Evolutionary conservation across 2,329 filamentous ascomycete species (phyloP), one percentile per base, ranked within the genome.

Genomic region (Sporothrix mexicana): DNA sequence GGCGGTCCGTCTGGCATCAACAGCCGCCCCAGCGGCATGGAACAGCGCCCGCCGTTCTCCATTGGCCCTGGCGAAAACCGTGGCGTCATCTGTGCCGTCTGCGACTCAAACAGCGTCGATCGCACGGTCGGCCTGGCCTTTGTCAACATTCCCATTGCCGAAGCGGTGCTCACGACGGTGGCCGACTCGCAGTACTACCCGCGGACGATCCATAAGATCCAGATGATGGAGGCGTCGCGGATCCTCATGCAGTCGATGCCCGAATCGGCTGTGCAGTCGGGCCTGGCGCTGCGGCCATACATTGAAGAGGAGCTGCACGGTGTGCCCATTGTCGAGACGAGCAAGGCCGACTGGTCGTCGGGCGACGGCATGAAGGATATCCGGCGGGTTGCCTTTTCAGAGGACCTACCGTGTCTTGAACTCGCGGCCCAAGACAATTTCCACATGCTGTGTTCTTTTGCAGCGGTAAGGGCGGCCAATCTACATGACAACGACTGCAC

Each of bases 121-220:
- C 94, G 94, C 0, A 92, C 91, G 0, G 91, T 98, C 1, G 95
- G 95, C 0, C 85, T 97, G 55, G 93, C 94, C 2, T 95, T 98
- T 78, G 85, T 98, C 78, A 97, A 98, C 78, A 85, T 97, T 2
- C 91, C 93, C 57, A 95, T 93, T 2, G 93, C 92, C 53, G 94
- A 97, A 81, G 93, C 90, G 17, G 89, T 94, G 41, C 86, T 98
- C 53, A 97, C 93, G 78, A 94, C 98, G 78, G 95, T 98, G 75
- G 94, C 92, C 78, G 95, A 98, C 80, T 97, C 91, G 72, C 94
- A 97, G 79, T 97, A 94, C 47, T 98, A 97, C 79, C 91, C 94
- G 73, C 91, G 91, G 78, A 97, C 94, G 0, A 85, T 97, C 43
- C 93, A 97, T 81, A 97, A 98, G 79, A 86, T 98, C 47, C 88